These are phyloP conservation scores for Rhynchosporium secalis DNA, from an alignment of 2,329 filamentous ascomycete species.

Conservation along the genomic window DNA sequence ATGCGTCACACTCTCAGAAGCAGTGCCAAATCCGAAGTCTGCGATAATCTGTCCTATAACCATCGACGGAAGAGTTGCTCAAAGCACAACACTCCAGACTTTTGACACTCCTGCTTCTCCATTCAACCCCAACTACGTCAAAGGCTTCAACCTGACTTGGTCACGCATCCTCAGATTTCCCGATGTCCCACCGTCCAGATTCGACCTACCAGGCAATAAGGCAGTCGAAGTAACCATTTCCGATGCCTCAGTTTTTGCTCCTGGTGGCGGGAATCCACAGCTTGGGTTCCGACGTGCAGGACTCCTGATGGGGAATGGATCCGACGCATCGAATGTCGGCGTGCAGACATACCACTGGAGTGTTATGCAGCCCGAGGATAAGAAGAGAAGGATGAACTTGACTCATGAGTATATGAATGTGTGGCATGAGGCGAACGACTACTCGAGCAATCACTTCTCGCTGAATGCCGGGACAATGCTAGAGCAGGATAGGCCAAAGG, in stretches of 20 bases:
- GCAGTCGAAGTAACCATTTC: conserved; percentile 29
- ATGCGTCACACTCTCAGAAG: conserved; percentile 3
- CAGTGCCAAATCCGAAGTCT: background rate
- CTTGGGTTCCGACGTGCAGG: conserved; percentile 60
- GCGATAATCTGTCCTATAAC: conserved; percentile 42
- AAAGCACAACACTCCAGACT: conserved; percentile 40
- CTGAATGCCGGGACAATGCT: conserved; percentile 58
- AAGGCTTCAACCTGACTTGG: conserved; percentile 54
- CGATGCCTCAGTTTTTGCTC: conserved; percentile 58
- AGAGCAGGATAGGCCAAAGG: conserved; percentile 39
- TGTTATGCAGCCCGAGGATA: conserved; percentile 49
- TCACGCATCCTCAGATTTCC: conserved; percentile 52
- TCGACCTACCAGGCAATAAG: conserved; percentile 18
- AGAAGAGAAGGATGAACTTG: conserved; percentile 53
- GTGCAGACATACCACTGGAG: conserved; percentile 63
- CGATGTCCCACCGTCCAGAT: conserved; percentile 33
- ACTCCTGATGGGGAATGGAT: conserved; percentile 50
- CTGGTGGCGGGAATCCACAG: conserved; percentile 50
- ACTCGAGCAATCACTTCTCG: conserved; percentile 52
- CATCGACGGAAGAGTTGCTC: conserved; percentile 49
- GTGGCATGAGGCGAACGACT: conserved; percentile 51
- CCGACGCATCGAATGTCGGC: conserved; percentile 51
- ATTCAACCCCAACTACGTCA: conserved; percentile 54
- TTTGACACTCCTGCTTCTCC: conserved; percentile 46
- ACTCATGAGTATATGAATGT: conserved; percentile 62